phyloP scores from a whole-genome alignment of 345 rosid genomes.

The Rhodamnia argentea region DNA sequence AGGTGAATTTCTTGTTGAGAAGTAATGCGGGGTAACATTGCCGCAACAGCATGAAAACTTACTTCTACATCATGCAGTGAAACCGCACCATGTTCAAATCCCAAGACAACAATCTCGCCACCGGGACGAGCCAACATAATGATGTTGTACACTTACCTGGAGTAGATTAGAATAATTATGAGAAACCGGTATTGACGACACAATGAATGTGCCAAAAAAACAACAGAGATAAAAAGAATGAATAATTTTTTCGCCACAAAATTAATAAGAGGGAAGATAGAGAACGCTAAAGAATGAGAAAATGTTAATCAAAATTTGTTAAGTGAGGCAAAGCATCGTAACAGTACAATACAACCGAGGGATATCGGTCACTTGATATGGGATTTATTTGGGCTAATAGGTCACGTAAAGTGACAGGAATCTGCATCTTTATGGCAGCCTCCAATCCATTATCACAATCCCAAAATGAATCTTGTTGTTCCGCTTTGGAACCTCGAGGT shows the following conservation, averaged over 20 bases:
- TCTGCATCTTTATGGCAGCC: fast-evolving
- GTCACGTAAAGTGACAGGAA: not conserved
- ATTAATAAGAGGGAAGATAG: not conserved
- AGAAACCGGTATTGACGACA: too few relatives aligned
- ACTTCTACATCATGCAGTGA: not conserved
- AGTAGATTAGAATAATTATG: too few relatives aligned
- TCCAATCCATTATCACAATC: not conserved
- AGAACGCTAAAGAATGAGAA: not conserved
- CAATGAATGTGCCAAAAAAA: too few relatives aligned
- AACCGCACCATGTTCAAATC: not conserved
- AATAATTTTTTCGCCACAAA: not conserved
- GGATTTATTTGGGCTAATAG: not conserved
- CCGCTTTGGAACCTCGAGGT: not conserved
- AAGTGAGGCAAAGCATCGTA: not conserved
- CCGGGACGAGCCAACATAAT: not conserved
- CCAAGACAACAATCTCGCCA: not conserved
- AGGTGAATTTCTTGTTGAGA: not conserved
- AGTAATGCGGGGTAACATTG: not conserved
- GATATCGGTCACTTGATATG: not conserved
- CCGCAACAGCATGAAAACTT: not conserved
- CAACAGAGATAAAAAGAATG: not conserved
- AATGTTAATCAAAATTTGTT: not conserved
- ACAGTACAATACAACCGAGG: not conserved
- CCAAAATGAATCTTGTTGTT: not conserved
- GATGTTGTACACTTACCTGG: too few relatives aligned